phyloP scores from a whole-genome alignment of 2,329 filamentous ascomycete species.

The Claviceps sp. region DNA sequence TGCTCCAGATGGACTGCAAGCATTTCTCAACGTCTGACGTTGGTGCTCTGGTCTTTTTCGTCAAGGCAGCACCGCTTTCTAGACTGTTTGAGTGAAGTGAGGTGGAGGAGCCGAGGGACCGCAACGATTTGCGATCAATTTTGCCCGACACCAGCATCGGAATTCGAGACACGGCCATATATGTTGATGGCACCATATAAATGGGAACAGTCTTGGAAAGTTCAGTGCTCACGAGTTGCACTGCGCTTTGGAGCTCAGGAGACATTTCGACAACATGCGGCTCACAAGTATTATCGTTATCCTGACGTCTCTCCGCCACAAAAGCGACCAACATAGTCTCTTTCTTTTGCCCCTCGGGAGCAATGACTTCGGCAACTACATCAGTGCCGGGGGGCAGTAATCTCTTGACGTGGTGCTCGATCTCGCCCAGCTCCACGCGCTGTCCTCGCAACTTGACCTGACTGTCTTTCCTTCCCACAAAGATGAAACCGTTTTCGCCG shows the following conservation, averaged over 20 bases:
- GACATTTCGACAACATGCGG: not conserved
- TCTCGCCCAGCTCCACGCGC: constrained; percentile 29
- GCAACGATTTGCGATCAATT: not conserved
- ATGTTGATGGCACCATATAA: constrained; percentile 1
- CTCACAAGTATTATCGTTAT: not conserved
- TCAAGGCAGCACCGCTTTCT: not conserved
- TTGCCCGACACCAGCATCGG: not conserved
- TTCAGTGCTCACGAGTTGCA: not conserved
- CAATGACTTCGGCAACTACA: constrained; percentile 1
- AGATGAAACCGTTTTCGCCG: constrained; percentile 19
- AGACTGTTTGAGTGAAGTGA: not conserved
- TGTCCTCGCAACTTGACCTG: constrained; percentile 44
- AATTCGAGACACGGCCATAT: constrained; percentile 1
- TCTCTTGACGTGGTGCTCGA: constrained; percentile 8
- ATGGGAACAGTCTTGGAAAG: not conserved
- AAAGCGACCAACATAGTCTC: constrained; percentile 1
- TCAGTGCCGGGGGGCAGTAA: not conserved
- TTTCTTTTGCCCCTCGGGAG: not conserved
- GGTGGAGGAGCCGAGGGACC: not conserved
- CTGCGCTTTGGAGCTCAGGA: not conserved
- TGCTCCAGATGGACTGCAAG: not conserved
- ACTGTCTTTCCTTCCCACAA: constrained; percentile 36
- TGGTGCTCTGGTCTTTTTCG: not conserved
- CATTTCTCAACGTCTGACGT: not conserved
- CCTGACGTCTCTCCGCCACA: not conserved